Evolutionary conservation across 495 filamentous ascomycete genomes (phyloP).

Genomic region (Penicillium soppii): DNA sequence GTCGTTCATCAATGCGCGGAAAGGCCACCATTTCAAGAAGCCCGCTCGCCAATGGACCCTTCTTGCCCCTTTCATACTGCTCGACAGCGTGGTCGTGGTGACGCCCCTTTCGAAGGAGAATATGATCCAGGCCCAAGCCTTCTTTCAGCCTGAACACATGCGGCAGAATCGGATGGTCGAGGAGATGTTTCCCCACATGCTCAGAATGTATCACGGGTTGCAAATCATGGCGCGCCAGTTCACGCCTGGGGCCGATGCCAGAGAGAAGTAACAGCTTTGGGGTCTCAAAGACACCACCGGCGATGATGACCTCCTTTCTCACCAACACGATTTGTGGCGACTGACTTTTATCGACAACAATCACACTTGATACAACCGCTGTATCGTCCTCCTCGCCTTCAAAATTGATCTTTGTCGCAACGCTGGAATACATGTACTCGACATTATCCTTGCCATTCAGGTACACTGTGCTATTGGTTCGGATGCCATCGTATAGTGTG

Average conservation of each 20-base stretch:
- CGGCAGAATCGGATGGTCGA: conserved; percentile 51
- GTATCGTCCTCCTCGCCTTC: not conserved
- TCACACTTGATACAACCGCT: conserved; percentile 14
- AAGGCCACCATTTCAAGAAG: conserved; percentile 52
- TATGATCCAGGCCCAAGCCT: conserved; percentile 46
- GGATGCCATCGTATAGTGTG: conserved; percentile 53
- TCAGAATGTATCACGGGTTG: conserved; percentile 48
- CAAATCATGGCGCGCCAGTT: conserved; percentile 47
- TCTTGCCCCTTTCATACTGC: conserved; percentile 40
- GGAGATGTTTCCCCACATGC: conserved; percentile 60
- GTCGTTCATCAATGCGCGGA: conserved; percentile 45
- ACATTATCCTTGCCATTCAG: conserved; percentile 51
- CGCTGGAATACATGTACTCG: not conserved
- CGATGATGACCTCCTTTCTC: conserved; percentile 47
- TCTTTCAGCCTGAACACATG: conserved; percentile 51
- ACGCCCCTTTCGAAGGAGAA: conserved; percentile 39
- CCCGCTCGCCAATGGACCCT: conserved; percentile 43
- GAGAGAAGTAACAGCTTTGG: conserved; percentile 63
- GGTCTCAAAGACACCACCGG: conserved; percentile 57
- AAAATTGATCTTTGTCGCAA: not conserved
- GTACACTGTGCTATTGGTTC: conserved; percentile 45
- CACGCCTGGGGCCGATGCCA: conserved; percentile 52
- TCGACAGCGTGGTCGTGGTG: conserved; percentile 24
- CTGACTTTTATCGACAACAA: conserved; percentile 24
- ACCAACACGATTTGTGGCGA: not conserved